Evolutionary conservation across 148 eudicot genomes (phyloP).

Genomic region (Linanthus parryae): DNA sequence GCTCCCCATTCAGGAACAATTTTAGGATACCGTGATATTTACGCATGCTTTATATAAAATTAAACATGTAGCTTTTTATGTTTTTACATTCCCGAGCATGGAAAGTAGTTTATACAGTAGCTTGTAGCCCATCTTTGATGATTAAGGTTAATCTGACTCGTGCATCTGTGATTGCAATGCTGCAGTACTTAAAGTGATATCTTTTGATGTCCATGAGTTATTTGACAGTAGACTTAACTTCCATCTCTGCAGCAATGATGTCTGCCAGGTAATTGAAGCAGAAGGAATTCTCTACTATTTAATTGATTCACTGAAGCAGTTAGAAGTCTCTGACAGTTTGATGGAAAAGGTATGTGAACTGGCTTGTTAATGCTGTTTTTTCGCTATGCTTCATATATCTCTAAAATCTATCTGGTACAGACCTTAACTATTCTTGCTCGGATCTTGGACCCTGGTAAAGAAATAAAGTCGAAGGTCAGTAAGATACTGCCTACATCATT

Average conservation of each 20-base stretch:
- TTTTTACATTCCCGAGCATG: neutral
- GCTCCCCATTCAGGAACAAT: neutral
- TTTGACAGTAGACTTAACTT: no score
- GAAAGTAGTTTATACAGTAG: no score
- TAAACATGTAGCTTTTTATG: neutral
- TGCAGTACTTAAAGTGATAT: no score
- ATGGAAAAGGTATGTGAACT: constrained; percentile 32
- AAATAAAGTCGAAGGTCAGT: constrained; percentile 63
- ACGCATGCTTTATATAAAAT: neutral
- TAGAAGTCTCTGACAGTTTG: constrained; percentile 23
- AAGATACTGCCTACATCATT: neutral
- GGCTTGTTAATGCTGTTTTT: constrained; percentile 1
- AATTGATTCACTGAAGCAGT: constrained; percentile 43
- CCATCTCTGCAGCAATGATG: constrained; percentile 42
- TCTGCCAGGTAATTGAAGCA: constrained; percentile 55
- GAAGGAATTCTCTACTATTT: constrained; percentile 43
- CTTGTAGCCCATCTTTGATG: neutral
- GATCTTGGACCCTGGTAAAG: constrained; percentile 67
- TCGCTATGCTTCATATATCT: neutral
- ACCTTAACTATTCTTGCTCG: constrained; percentile 57
- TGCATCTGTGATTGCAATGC: no score
- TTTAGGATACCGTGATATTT: constrained; percentile 2
- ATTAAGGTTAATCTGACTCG: neutral
- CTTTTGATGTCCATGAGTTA: constrained; percentile 8
- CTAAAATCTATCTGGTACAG: constrained; percentile 33